These are phyloP conservation scores for Blastobotrys aristatus DNA, from an alignment of 1,139 yeast species.

Conservation along the genomic window DNA sequence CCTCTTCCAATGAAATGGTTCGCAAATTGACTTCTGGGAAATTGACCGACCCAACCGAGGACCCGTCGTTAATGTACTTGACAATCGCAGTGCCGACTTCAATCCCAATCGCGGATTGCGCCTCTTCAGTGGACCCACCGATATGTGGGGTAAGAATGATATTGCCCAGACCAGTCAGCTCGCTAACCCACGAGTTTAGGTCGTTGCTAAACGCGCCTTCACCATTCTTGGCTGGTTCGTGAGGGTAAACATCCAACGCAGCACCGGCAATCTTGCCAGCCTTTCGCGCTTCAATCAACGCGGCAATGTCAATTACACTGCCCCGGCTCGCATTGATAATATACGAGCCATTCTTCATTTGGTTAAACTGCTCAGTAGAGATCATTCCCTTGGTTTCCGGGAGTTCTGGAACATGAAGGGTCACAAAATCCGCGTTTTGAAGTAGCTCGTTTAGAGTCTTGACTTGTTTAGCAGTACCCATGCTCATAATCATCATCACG, in stretches of 20 bases:
- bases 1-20: conserved; percentile 83
- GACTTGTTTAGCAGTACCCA: conserved; percentile 97
- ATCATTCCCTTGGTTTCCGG: conserved; percentile 88
- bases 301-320: conserved; percentile 93
- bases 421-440: conserved; percentile 75
- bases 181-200: conserved; percentile 80
- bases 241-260: conserved; percentile 93
- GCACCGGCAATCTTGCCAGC: conserved; percentile 96
- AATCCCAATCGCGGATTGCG: conserved; percentile 95
- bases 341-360: conserved; percentile 95
- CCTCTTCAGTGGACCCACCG: conserved; percentile 99
- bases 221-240: conserved; percentile 98
- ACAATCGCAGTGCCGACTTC: conserved; percentile 86
- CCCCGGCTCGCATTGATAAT: conserved; percentile 97
- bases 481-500: conserved; percentile 85
- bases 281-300: conserved; percentile 85
- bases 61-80: conserved; percentile 93
- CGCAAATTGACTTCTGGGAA: conserved; percentile 98
- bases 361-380: conserved; percentile 85
- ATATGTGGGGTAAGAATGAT: conserved; percentile 94
- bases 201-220: conserved; percentile 65
- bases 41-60: conserved; percentile 93
- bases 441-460: conserved; percentile 77
- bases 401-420: conserved; percentile 93
- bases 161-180: conserved; percentile 76